phyloP scores from a whole-genome alignment of 1,284 basidiomycete species.

The Fomitopsis betulina region DNA sequence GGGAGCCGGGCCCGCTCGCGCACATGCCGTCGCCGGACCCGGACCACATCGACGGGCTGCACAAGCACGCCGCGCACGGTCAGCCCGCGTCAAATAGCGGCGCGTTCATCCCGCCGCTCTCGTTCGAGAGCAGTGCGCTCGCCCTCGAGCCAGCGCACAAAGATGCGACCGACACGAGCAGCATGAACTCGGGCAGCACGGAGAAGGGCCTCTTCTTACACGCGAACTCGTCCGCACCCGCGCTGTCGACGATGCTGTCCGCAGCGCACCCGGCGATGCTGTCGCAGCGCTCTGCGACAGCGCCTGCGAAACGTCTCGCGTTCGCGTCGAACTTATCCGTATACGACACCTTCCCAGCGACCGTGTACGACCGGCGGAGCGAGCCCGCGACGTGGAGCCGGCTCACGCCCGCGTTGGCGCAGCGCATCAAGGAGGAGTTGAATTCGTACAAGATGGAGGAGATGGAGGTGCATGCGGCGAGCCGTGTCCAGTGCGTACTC shows the following conservation, averaged over 20 bases:
- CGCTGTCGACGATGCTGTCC: conserved; percentile 58
- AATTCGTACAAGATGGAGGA: conserved; percentile 98
- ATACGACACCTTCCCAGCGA: conserved; percentile 91
- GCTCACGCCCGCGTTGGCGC: conserved; percentile 89
- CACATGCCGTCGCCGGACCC: conserved; percentile 78
- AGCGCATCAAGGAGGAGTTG: conserved; percentile 94
- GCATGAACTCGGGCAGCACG: conserved; percentile 21
- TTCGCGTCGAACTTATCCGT: conserved; percentile 93
- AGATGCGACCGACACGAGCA: conserved; percentile 27
- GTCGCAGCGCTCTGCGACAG: conserved; percentile 58
- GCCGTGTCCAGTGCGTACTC: conserved; percentile 75
- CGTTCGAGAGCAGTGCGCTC: conserved; percentile 44
- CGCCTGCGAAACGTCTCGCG: conserved; percentile 69
- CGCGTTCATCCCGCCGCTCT: conserved; percentile 52
- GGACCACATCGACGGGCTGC: conserved; percentile 81
- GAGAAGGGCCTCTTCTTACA: conserved; percentile 59
- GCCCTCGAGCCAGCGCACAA: conserved; percentile 28
- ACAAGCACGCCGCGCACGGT: conserved; percentile 43
- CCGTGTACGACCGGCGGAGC: conserved; percentile 90
- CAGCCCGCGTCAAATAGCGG: conserved; percentile 21
- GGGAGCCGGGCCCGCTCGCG: conserved; percentile 69
- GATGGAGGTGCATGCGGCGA: conserved; percentile 92
- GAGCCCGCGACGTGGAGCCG: conserved; percentile 97
- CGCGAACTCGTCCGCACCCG: conserved; percentile 86
- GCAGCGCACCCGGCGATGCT: conserved; percentile 40